Evolutionary conservation across 129 eudicot genomes (phyloP), one percentile per base, ranked within the genome.

Genomic region (Lactuca sativa): DNA sequence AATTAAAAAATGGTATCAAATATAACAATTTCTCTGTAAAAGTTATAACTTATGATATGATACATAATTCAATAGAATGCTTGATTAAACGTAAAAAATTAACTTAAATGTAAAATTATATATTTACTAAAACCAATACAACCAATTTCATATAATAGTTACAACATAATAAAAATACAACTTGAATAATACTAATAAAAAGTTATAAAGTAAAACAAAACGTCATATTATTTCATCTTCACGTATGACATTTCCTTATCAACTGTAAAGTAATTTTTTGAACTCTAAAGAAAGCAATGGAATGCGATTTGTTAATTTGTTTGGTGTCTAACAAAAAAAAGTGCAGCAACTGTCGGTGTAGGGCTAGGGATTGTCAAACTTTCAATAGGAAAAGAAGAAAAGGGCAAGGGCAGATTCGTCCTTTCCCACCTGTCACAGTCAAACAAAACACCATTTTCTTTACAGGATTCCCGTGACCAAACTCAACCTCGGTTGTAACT

Each of bases 381-480:
- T 47, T 47, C 52, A 47, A 12, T 47, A 12, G 52, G 3, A 25
- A 53, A 16, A 3, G 49, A 37, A 16, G 16, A 54, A 17, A 67
- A 52, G 44, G 0, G 33, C 7, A 53, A 38, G 70, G 70, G 43
- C 34, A 66, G 9, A 30, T 48, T 66, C 59, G 70, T 66, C 70
- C 30, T 47, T 41, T 48, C n/a, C 3, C 61, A 37, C 13, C 6
- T 32, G 41, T 33, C 73, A 36, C 6, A 52, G 41, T 33, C 73
- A 68, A 68, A 36, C 51, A 53, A 52, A 32, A 16, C 17, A n/a
- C 32, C 41, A 65, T 6, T 16, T 59, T 59, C 13, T 62, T 40
- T 14, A 52, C 59, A 33, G 73, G 73, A 54, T 68, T 53, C 73
- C 62, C 73, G 62, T 68, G 73, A 67, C 52, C 52, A 21, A 38